Base-by-base conservation (phyloP, 768 basidiomycete species). In the Cyclocybe cylindracea region DNA sequence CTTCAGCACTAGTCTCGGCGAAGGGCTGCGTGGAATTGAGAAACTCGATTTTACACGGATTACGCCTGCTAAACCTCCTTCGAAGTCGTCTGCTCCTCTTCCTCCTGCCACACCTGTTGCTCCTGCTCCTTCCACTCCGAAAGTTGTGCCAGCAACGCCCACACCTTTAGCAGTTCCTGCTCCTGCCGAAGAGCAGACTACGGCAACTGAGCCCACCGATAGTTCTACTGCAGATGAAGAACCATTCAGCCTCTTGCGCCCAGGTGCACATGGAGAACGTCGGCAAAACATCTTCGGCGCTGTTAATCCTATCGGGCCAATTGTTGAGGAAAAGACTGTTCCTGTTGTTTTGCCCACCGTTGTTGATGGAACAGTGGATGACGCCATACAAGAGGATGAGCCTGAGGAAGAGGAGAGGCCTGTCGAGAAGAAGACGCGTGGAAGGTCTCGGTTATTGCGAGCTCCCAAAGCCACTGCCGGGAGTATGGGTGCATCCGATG, bases 41-140 rank as follows among this genome's bases (percentile, higher is more conserved):
- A 65, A 61, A 44, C 50, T 65, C 10, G 64, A 66, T 39, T 66
- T 66, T 41, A 55, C 60, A 9, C 53, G 44, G 10, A 53, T 63
- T 19, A 54, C 38, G 10, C 52, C 53, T 34, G 48, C 50, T 24
- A 24, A 24, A 5, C 24, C 24, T 5, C 24, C 24, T 2, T 24
- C 5, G 5, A 24, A 24, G 24, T 24, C 24, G 5, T 24, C 24
- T 24, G 24, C 24, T 24, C 24, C 24, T 16, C 16, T 16, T 16
- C 16, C 16, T 16, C 16, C 16, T 16, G 16, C 16, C 16, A 16
- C 16, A 16, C 16, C 16, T 16, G 16, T 16, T 24, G 24, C 3
- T 24, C 2, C 24, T 24, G 24, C 24, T 5, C 24, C 24, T 24
- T 1, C 24, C 24, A 24, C 24, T 24, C 24, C 24, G 24, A 5